Evolutionary conservation across 2,329 filamentous ascomycete genomes (phyloP).

Genomic region (Penicillium hesseltinei): DNA sequence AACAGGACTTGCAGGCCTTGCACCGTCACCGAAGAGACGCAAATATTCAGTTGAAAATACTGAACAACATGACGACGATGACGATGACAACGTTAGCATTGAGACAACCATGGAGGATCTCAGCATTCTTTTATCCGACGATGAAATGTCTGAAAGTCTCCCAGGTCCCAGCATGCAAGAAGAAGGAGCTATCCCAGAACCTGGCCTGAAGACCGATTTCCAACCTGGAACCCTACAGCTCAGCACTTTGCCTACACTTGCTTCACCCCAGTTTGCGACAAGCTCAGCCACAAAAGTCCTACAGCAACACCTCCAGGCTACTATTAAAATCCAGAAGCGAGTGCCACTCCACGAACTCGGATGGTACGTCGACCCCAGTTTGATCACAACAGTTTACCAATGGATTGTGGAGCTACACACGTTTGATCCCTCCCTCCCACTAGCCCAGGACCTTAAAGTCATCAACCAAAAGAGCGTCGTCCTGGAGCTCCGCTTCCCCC

Average conservation of each 20-base stretch:
- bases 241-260: constrained; percentile 61
- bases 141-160: constrained; percentile 8
- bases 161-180: background rate
- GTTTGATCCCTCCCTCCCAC: constrained; percentile 66
- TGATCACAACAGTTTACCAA: constrained; percentile 75
- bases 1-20: constrained; percentile 7
- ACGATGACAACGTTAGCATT: constrained; percentile 45
- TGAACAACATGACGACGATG: constrained; percentile 23
- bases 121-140: constrained; percentile 40
- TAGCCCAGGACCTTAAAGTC: constrained; percentile 71
- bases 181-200: background rate
- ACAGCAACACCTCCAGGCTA: constrained; percentile 61
- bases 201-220: constrained; percentile 56
- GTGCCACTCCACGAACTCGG: constrained; percentile 67
- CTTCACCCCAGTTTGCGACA: constrained; percentile 64
- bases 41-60: background rate
- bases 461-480: constrained; percentile 66
- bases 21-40: background rate
- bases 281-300: constrained; percentile 60
- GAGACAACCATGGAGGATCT: constrained; percentile 51
- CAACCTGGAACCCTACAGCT: constrained; percentile 65
- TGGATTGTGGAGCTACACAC: constrained; percentile 90
- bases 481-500: constrained; percentile 76
- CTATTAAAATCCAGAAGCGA: constrained; percentile 63
- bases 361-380: constrained; percentile 73